Evolutionary conservation across 2,329 filamentous ascomycete genomes (phyloP).

Genomic region (Pyricularia pennisetigena): DNA sequence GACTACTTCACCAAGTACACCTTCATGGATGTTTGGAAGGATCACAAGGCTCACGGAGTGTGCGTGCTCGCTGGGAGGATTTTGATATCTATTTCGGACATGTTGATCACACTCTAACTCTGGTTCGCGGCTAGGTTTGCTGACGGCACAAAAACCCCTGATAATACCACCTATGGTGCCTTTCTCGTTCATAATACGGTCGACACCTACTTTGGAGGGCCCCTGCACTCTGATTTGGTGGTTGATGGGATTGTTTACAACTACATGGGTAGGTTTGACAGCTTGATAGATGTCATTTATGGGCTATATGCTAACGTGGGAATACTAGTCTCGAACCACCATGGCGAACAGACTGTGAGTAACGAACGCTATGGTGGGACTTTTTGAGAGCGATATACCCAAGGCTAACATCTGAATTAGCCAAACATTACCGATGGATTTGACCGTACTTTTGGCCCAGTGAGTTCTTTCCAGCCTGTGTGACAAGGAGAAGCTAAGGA

Average conservation of each 20-base stretch:
- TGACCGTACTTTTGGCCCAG: constrained; percentile 53
- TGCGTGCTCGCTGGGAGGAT: background rate
- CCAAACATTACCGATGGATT: constrained; percentile 55
- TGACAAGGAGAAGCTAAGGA: background rate
- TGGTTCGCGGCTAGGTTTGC: constrained; percentile 13
- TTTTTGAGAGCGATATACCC: no score
- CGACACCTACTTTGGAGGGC: constrained; percentile 53
- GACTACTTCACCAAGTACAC: constrained; percentile 61
- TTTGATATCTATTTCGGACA: background rate
- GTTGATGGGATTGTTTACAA: constrained; percentile 60
- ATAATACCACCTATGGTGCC: constrained; percentile 37
- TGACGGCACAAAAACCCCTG: constrained; percentile 29
- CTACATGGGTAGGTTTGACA: constrained; percentile 29
- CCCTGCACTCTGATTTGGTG: constrained; percentile 50
- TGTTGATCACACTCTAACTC: background rate
- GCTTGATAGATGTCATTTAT: background rate
- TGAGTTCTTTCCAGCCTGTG: background rate
- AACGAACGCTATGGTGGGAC: background rate
- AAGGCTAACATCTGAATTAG: background rate
- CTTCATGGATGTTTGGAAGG: constrained; percentile 34
- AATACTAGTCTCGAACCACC: constrained; percentile 41
- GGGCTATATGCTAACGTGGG: background rate
- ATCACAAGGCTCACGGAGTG: constrained; percentile 45
- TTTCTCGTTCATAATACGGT: constrained; percentile 57
- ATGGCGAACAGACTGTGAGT: constrained; percentile 41